phyloP scores from a whole-genome alignment of 2,329 filamentous ascomycete genomes.

The Xylariomycetidae sp. region DNA sequence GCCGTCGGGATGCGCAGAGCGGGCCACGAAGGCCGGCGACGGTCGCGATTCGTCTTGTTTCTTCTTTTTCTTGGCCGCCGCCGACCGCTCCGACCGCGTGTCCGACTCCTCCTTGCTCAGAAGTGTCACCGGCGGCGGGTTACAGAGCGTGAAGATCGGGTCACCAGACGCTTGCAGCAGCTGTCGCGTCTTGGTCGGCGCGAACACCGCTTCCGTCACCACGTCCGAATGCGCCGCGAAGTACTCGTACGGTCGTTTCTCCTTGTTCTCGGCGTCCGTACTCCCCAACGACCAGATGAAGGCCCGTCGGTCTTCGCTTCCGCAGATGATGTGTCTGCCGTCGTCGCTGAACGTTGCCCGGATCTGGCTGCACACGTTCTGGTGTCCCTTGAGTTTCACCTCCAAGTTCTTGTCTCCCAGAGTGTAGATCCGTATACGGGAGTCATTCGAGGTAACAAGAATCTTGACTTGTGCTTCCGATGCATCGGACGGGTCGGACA shows the following conservation, averaged over 20 bases:
- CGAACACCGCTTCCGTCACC: slow-evolving; percentile 83
- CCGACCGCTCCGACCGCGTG: slow-evolving; percentile 18
- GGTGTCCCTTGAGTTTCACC: slow-evolving; percentile 84
- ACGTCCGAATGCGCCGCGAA: slow-evolving; percentile 88
- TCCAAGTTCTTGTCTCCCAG: slow-evolving; percentile 78
- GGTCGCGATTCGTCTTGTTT: slow-evolving; percentile 61
- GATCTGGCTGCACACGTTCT: slow-evolving; percentile 87
- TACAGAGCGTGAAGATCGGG: slow-evolving; percentile 93
- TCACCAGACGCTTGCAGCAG: slow-evolving; percentile 77
- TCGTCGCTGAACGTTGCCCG: slow-evolving; percentile 85
- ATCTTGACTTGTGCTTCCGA: slow-evolving; percentile 67
- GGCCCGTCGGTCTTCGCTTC: slow-evolving; percentile 82
- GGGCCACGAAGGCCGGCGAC: slow-evolving; percentile 72
- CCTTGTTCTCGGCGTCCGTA: slow-evolving; percentile 58
- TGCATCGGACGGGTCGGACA: slow-evolving; percentile 45
- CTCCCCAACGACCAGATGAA: slow-evolving; percentile 79
- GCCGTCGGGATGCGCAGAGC: slow-evolving; percentile 69
- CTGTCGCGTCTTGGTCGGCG: slow-evolving; percentile 70
- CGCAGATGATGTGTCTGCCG: slow-evolving; percentile 78
- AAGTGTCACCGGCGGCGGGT: slow-evolving; percentile 82
- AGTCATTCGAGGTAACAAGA: slow-evolving; percentile 91
- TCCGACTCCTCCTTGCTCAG: slow-evolving; percentile 63
- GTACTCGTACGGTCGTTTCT: slow-evolving; percentile 78
- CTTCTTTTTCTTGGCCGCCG: slow-evolving; percentile 19
- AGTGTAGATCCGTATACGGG: slow-evolving; percentile 83